These are phyloP conservation scores for Arctium lappa DNA, from an alignment of 129 eudicot species.

Conservation along the genomic window DNA sequence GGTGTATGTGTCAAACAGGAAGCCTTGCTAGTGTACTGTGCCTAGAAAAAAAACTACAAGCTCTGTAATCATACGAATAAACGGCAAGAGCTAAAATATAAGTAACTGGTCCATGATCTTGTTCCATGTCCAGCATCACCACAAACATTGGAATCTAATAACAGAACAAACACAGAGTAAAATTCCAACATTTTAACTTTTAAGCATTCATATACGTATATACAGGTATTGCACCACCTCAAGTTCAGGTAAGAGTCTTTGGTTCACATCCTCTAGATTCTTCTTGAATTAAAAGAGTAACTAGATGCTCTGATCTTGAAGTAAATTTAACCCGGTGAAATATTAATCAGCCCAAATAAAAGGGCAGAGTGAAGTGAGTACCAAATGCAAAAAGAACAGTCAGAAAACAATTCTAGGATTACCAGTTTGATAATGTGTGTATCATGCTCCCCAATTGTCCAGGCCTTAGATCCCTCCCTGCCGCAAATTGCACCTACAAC, in stretches of 20 bases:
- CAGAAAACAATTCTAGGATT: conserved; percentile 8
- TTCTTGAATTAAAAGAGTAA: background rate
- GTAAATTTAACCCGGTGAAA: background rate
- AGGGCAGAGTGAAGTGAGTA: background rate
- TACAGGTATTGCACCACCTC: background rate
- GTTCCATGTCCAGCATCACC: background rate
- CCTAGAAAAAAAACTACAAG: background rate
- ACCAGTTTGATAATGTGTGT: conserved; percentile 66
- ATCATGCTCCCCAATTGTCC: conserved; percentile 79
- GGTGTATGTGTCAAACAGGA: background rate
- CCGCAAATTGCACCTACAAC: conserved; percentile 88
- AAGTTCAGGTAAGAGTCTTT: background rate
- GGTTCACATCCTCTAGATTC: background rate
- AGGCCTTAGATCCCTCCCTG: conserved; percentile 89
- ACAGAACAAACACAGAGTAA: background rate
- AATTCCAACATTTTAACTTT: background rate
- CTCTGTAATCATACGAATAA: background rate
- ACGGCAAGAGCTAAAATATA: background rate
- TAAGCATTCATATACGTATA: too few relatives aligned
- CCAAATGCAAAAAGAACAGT: background rate
- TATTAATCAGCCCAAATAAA: background rate
- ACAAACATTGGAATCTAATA: background rate
- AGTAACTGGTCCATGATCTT: background rate
- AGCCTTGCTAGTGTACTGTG: background rate
- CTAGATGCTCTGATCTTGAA: background rate